Conservation (phyloP, 495 filamentous ascomycete genomes). For the Neurospora tetrasperma region DNA sequence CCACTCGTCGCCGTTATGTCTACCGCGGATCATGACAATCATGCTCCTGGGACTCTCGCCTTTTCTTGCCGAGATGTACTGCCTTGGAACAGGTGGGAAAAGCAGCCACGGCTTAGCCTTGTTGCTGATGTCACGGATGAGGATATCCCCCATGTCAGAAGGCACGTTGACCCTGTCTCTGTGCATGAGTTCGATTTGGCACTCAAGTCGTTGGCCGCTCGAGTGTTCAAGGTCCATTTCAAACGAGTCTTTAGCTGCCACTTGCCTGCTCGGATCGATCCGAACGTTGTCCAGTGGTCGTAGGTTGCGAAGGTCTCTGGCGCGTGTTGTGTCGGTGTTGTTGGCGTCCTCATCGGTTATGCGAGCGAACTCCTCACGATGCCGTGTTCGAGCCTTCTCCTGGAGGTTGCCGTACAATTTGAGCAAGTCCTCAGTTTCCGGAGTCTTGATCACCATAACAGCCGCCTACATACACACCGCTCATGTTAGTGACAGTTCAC, state of each 20-base stretch:
- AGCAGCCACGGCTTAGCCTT: constrained; percentile 69
- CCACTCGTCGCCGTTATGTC: constrained; percentile 54
- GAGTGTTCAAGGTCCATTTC: constrained; percentile 78
- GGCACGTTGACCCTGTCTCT: constrained; percentile 57
- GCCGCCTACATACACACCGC: constrained; percentile 30
- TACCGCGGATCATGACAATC: constrained; percentile 73
- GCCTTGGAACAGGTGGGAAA: constrained; percentile 67
- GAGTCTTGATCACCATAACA: constrained; percentile 21
- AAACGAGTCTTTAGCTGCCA: constrained; percentile 83
- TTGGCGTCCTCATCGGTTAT: constrained; percentile 85
- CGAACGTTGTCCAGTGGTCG: constrained; percentile 55
- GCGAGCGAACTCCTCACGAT: constrained; percentile 75
- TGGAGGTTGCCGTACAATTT: constrained; percentile 59
- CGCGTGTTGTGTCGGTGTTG: constrained; percentile 66
- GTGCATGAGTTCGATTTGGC: constrained; percentile 77
- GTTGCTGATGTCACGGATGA: constrained; percentile 79
- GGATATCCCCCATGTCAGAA: constrained; percentile 60
- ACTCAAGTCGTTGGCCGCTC: constrained; percentile 77
- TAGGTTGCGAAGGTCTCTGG: constrained; percentile 68
- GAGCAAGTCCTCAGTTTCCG: constrained; percentile 20
- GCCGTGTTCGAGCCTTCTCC: constrained; percentile 61
- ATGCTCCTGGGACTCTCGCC: constrained; percentile 63
- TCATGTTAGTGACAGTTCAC: not conserved
- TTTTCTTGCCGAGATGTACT: constrained; percentile 65
- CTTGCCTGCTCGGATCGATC: constrained; percentile 62